Base-by-base conservation (phyloP, 768 basidiomycete genomes). In the Paxillus ammoniavirescens region DNA sequence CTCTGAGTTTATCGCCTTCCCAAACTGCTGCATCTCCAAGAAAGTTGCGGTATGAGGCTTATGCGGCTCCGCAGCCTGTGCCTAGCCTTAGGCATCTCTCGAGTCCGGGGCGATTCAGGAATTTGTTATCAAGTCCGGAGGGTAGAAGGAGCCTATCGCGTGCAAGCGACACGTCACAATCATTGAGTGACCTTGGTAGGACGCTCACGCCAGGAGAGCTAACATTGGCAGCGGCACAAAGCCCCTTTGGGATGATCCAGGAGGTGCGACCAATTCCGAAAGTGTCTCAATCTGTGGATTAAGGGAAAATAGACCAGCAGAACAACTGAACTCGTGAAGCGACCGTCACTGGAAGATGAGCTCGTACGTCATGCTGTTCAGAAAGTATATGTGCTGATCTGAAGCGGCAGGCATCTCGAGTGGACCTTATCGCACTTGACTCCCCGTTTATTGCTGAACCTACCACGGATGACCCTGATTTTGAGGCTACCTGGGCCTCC, bases 371-470 rank as follows among this genome's bases (percentile, higher is more conserved):
- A 9, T 0, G 17, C 28, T 54, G 28, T 7, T 47, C 31, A 28
- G 28, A 26, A 30, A 53, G 38, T 17, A 41, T 8, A 18, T 40
- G 28, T 49, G 14, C 59, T 71, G 42, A 70, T 50, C 36, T 18
- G 23, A 37, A n/a, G 35, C 13, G 49, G 30, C 41, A 79, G 76
- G 60, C 62, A 9, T 68, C 68, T 21, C 65, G 66, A 15, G 62
- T 68, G 17, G 87, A 91, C 70, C 79, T 92, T 44, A 91, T 92
- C 56, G 74, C 82, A 8, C 78, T 93, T 37, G 89, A 92, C 65
- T 82, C 86, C 2, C 86, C 89, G 3, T 86, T 86, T 70, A 71
- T 82, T 41, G 65, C 75, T 8, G 84, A 85, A 54, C 73, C 75
- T 21, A 37, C 59, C 21, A 66, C 64, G 28, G 54, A 54, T 35